These are phyloP conservation scores for Candida vaughaniae DNA, from an alignment of 805 yeast genomes.

Conservation along the genomic window DNA sequence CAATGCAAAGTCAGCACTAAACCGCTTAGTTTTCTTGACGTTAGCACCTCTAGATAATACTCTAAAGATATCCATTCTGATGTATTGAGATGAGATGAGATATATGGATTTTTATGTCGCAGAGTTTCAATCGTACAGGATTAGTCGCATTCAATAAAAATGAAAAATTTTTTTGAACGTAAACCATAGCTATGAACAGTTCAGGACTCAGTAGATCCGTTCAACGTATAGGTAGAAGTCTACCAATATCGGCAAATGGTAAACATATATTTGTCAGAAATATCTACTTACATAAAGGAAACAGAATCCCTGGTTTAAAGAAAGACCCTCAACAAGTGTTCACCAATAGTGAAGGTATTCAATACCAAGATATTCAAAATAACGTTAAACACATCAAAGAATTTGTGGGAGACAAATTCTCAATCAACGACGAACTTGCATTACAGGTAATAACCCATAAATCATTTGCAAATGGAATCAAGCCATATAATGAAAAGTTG, in stretches of 20 bases:
- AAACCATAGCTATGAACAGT: too few relatives aligned
- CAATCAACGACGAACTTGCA: conserved; percentile 58
- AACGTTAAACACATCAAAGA: conserved; percentile 49
- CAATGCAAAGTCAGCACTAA: conserved; percentile 41
- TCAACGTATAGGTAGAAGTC: conserved; percentile 1
- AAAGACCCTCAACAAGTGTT: conserved; percentile 62
- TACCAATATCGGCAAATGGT: too few relatives aligned
- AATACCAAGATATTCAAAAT: conserved; percentile 45
- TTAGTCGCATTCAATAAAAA: conserved; percentile 2
- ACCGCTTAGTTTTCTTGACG: conserved; percentile 56
- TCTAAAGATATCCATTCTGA: conserved; percentile 80
- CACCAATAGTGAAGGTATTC: conserved; percentile 30
- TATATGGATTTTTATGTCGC: background rate
- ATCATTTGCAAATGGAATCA: conserved; percentile 87
- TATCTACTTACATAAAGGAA: conserved; percentile 46
- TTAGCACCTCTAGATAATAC: conserved; percentile 85
- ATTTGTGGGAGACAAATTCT: conserved; percentile 47
- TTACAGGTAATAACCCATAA: conserved; percentile 89
- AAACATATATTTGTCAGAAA: conserved; percentile 22
- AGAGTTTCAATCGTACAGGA: too few relatives aligned
- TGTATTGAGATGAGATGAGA: conserved; percentile 9
- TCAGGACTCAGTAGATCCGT: too few relatives aligned
- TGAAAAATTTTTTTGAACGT: conserved; percentile 5
- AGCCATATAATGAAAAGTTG: conserved; percentile 87
- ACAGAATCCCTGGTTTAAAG: conserved; percentile 68